phyloP scores from a whole-genome alignment of 2,329 filamentous ascomycete species.

The Venturia pyrina region DNA sequence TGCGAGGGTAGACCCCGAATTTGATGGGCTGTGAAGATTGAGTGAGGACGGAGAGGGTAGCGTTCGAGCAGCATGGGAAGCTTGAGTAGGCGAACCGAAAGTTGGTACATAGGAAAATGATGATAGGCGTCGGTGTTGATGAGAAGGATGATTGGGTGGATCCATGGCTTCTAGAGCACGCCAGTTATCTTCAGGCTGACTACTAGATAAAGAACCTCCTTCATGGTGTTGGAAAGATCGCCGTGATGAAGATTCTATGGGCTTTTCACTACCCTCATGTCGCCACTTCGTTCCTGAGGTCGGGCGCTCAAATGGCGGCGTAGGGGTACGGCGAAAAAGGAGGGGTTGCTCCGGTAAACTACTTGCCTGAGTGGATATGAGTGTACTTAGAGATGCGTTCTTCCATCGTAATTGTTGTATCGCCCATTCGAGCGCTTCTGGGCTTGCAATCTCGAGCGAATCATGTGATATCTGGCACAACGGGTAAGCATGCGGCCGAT shows the following conservation, averaged over 20 bases:
- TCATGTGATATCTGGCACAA: conserved; percentile 8
- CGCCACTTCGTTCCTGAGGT: conserved; percentile 4
- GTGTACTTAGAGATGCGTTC: conserved; percentile 8
- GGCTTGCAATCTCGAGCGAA: conserved; percentile 4
- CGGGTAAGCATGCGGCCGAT: neutral
- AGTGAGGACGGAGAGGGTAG: conserved; percentile 21
- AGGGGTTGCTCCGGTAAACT: neutral
- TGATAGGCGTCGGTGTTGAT: neutral
- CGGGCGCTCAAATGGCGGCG: neutral
- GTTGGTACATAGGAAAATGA: conserved; percentile 3
- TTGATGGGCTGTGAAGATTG: conserved; percentile 15
- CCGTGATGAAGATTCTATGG: conserved; percentile 1
- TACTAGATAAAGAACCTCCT: neutral
- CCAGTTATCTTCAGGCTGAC: conserved; percentile 5
- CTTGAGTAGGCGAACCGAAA: conserved; percentile 1
- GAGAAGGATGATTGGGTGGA: conserved; percentile 3
- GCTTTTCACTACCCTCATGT: conserved; percentile 1
- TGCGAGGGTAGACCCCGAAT: neutral
- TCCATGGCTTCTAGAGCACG: conserved; percentile 5
- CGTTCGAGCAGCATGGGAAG: conserved; percentile 6
- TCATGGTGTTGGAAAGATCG: neutral
- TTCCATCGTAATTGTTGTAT: conserved; percentile 11
- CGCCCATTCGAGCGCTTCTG: conserved; percentile 12
- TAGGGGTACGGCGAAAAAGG: neutral
- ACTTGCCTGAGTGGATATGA: neutral